Evolutionary conservation across 2,329 filamentous ascomycete species (phyloP), one percentile per base, ranked within the genome.

Genomic region (Colletotrichum echinochloae): DNA sequence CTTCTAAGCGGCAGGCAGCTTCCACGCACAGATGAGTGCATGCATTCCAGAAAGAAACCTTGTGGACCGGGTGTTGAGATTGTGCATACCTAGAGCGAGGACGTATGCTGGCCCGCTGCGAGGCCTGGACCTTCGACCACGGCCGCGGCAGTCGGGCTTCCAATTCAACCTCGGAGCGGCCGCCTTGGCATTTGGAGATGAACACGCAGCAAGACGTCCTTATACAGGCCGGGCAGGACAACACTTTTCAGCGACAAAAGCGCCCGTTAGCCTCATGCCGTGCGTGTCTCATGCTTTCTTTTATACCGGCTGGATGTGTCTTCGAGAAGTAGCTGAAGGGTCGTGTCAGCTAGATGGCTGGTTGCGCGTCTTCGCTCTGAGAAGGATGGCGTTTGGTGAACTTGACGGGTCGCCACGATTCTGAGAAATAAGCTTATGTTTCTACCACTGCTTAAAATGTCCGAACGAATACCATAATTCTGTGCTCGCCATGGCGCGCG

Each of bases 21-120:
- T 51, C 26, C 23, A 52, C 49, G 64, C 20, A 35, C 41, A 52
- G 35, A 33, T 35, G 12, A 35, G 23, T 18, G 89, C 23, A n/a
- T n/a, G 28, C 37, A 52, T 55, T 16, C 16, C 59, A 20, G 28
- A 16, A 23, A 30, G 57, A 60, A 23, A 26, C n/a, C 39, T 35
- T 35, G 57, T 14, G 16, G n/a, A 20, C 23, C 44, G 35, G 18
- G 55, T 5, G 18, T 23, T 18, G 35, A n/a, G n/a, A n/a, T n/a
- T n/a, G n/a, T n/a, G n/a, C n/a, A n/a, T n/a, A n/a, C 23, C n/a
- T 26, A 52, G 30, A n/a, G n/a, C 20, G 33, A 39, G 20, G 23
- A 55, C 44, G 26, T 26, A 56, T 46, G 61, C 54, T 28, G 26
- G 60, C 59, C 46, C 11, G 41, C 41, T 20, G 37, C 20, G 54